These are phyloP conservation scores for Dioscorea alata DNA, from an alignment of 106 monocot genomes.

Conservation along the genomic window DNA sequence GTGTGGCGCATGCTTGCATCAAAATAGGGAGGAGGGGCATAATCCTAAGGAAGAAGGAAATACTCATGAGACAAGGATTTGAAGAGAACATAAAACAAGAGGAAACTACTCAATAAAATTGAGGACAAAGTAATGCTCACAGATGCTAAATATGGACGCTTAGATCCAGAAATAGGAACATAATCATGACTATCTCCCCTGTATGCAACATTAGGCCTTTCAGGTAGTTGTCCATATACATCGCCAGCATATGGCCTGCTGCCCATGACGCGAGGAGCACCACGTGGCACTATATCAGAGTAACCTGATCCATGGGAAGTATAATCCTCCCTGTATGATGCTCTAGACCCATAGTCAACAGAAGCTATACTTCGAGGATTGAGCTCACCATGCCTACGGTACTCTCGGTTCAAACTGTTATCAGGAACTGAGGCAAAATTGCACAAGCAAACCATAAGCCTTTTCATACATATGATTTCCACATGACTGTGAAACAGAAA, in stretches of 20 bases:
- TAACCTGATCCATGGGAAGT: constrained; percentile 48
- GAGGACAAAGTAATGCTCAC: constrained; percentile 14
- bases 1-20: constrained; percentile 57
- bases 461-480: background rate
- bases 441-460: background rate
- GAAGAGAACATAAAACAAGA: background rate
- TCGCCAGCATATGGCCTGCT: constrained; percentile 69
- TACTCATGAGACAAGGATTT: background rate
- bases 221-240: constrained; percentile 53
- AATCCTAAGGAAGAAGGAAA: constrained; percentile 41
- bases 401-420: constrained; percentile 54
- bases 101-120: background rate
- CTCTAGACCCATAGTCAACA: constrained; percentile 53
- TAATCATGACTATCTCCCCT: constrained; percentile 67
- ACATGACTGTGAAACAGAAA: background rate
- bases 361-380: constrained; percentile 44
- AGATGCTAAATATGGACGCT: constrained; percentile 73
- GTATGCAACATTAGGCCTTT: constrained; percentile 46
- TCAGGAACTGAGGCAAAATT: constrained; percentile 14
- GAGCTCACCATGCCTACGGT: constrained; percentile 42
- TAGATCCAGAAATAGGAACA: constrained; percentile 74
- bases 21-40: constrained; percentile 49
- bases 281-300: constrained; percentile 46
- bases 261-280: constrained; percentile 33
- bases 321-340: constrained; percentile 75